Evolutionary conservation across 805 yeast species (phyloP).

Genomic region (Vanderwaltozyma yarrowii): DNA sequence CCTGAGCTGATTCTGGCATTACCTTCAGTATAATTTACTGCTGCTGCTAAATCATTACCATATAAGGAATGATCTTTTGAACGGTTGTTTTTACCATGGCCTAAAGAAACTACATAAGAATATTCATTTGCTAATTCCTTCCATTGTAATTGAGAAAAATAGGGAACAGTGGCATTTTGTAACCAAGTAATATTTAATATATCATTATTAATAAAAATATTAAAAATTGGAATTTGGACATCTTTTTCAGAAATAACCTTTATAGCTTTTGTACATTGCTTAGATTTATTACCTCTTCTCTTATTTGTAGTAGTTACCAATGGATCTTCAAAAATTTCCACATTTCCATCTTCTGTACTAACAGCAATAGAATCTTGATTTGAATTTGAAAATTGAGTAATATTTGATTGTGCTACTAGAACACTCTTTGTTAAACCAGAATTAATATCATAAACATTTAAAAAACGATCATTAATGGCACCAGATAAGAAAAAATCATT

Average conservation of each 20-base stretch:
- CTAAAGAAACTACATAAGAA: conserved; percentile 30
- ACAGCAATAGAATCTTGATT: conserved; percentile 31
- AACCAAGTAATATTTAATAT: conserved; percentile 47
- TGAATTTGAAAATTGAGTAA: conserved; percentile 34
- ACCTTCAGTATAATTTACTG: conserved; percentile 50
- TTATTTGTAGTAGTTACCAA: conserved; percentile 27
- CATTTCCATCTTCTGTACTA: conserved; percentile 62
- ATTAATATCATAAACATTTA: conserved; percentile 47
- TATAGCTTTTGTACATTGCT: conserved; percentile 38
- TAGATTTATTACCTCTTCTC: conserved; percentile 44
- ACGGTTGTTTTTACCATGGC: conserved; percentile 4
- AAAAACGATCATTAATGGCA: conserved; percentile 73
- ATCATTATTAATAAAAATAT: conserved; percentile 27
- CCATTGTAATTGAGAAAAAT: conserved; percentile 49
- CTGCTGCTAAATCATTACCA: conserved; percentile 40
- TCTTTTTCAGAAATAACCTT: conserved; percentile 38
- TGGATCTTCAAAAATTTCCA: conserved; percentile 64
- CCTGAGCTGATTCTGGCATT: conserved; percentile 56
- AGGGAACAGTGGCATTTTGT: conserved; percentile 48
- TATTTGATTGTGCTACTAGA: conserved; percentile 60
- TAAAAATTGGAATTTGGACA: conserved; percentile 17
- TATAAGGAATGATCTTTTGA: conserved; percentile 13
- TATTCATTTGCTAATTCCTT: conserved; percentile 31
- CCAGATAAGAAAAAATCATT: conserved; percentile 48
- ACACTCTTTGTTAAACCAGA: conserved; percentile 39